Conservation (phyloP, 148 eudicot genomes). For the Nepenthes gracilis region DNA sequence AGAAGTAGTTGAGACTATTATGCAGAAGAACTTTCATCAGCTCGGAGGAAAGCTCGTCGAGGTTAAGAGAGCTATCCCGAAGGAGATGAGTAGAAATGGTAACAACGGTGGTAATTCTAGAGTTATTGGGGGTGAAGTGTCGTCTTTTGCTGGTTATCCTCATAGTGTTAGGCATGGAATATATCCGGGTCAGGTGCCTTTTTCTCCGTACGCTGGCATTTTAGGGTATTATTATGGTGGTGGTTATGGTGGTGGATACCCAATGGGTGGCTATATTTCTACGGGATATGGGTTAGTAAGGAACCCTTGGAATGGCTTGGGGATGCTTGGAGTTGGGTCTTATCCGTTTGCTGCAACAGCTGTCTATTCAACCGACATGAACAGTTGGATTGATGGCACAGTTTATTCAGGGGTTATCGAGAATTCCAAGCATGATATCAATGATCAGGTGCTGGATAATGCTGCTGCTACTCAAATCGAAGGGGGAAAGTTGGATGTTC, state of each 20-base stretch:
- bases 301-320: conserved; percentile 26
- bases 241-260: conserved; percentile 29
- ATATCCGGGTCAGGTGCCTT: conserved; percentile 25
- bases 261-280: conserved; percentile 30
- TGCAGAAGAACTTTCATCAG: conserved; percentile 50
- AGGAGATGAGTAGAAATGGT: conserved; percentile 23
- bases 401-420: conserved; percentile 13
- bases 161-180: conserved; percentile 19
- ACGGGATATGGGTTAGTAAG: conserved; percentile 44
- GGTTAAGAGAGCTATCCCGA: conserved; percentile 72
- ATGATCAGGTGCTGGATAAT: conserved; percentile 6
- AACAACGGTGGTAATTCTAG: conserved; percentile 20
- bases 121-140: conserved; percentile 17
- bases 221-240: conserved; percentile 43
- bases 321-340: conserved; percentile 26
- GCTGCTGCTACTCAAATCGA: conserved; percentile 4
- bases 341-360: conserved; percentile 28
- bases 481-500: conserved; percentile 11
- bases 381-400: conserved; percentile 32
- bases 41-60: conserved; percentile 71
- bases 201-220: conserved; percentile 19
- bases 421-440: conserved; percentile 6
- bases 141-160: conserved; percentile 17
- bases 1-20: conserved; percentile 59
- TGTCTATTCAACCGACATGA: conserved; percentile 30